Base-by-base conservation (phyloP, 768 basidiomycete genomes). In the Kwoniella newhampshirensis region DNA sequence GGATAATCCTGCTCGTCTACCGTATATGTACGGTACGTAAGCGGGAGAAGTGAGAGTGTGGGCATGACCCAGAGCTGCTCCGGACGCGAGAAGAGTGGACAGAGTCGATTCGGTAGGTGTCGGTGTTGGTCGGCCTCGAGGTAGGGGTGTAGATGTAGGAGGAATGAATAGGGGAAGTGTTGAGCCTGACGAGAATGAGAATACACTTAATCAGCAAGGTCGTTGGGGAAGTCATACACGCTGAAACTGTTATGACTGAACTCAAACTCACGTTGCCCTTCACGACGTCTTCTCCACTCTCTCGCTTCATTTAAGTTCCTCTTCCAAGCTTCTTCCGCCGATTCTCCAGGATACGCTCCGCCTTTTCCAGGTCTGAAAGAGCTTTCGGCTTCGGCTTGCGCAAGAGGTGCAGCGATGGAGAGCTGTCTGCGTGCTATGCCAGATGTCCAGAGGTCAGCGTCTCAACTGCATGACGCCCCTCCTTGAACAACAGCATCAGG, bases 1-100 rank as follows among this genome's bases (percentile, higher is more conserved):
- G 45, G 90, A 89, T 65, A 97, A 82, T 13, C 87, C 89, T 41
- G 90, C 84, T 53, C 96, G 89, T 15, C 84, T 84, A 59, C 93
- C 96, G 73, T 96, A 97, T 32, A 93, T 86, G 75, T 92, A 94
- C 27, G 93, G 89, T 67, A 91, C 92, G 74, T 89, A 88, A 26
- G 90, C 86, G 75, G 91, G 89, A 81, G 93, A 86, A 64, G 90
- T 83, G 4, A 85, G 81, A 2, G 70, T 57, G 36, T 83, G 82
- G 30, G 88, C 83, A 74, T 98, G 93, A 6, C 96, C 96, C 42
- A 98, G 84, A 74, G 97, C 93, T 15, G 96, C 93, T 23, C 91
- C 91, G 13, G 92, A 82, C 1, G 96, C 93, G 40, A 97, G 80
- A 60, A 99, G 85, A 44, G 92, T 87, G 1, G 93, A 94, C 46